Conservation (phyloP, 805 yeast genomes). For the Starmerella sp. region DNA sequence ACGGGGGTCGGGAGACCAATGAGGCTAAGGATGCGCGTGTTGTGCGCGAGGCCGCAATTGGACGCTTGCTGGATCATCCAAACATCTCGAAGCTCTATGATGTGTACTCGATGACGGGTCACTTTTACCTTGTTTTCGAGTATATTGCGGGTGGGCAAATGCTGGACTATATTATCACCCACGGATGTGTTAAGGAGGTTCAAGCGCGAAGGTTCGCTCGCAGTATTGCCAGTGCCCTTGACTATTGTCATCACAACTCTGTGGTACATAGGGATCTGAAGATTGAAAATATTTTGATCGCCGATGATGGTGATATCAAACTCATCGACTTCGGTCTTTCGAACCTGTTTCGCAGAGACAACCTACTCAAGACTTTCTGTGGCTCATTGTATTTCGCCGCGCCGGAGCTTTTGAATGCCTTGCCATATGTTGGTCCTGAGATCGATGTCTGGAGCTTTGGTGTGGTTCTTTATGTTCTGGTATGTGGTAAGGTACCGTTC, state of each 20-base stretch:
- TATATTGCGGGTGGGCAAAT: constrained; percentile 95
- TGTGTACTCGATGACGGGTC: constrained; percentile 92
- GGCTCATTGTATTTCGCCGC: constrained; percentile 98
- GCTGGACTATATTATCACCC: constrained; percentile 93
- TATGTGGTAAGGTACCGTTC: constrained; percentile 96
- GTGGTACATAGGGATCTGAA: constrained; percentile 95
- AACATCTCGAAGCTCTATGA: constrained; percentile 85
- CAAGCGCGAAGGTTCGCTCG: constrained; percentile 92
- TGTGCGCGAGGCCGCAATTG: constrained; percentile 88
- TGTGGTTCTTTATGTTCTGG: constrained; percentile 85
- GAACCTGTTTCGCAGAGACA: constrained; percentile 62
- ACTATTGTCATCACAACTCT: constrained; percentile 85
- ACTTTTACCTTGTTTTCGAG: constrained; percentile 92
- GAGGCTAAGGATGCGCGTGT: constrained; percentile 71
- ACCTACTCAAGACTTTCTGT: constrained; percentile 81
- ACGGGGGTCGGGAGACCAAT: constrained; percentile 34
- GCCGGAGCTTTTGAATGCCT: constrained; percentile 86
- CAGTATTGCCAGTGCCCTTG: constrained; percentile 86
- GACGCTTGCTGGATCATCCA: constrained; percentile 80
- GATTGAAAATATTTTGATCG: constrained; percentile 91
- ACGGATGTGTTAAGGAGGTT: constrained; percentile 85
- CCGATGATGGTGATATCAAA: constrained; percentile 85
- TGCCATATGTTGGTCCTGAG: constrained; percentile 91
- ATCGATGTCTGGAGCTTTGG: constrained; percentile 99
- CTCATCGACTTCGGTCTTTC: constrained; percentile 94